Base-by-base conservation (phyloP, 768 basidiomycete species). In the Suillus hirtellus region DNA sequence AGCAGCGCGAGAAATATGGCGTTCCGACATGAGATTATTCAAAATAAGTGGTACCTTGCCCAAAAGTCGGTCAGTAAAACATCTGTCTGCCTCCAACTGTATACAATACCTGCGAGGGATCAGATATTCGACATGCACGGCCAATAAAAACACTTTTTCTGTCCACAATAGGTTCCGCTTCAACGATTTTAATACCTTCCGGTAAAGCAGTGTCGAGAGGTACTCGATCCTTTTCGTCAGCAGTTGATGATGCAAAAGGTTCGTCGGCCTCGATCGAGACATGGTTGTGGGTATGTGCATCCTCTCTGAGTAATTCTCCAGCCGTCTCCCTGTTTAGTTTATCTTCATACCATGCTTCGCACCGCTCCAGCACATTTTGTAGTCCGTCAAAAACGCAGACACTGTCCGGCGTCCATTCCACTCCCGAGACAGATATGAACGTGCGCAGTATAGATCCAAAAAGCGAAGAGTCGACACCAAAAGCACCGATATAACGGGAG, bases 311-410 rank as follows among this genome's bases (percentile, higher is more conserved):
- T 19, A 89, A 72, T 61, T 86, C 85, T 1, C 80, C 85, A 1
- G 79, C 83, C 46, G 80, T 85, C 59, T 85, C 86, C 31, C 74
- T 77, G 68, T 78, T 86, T 31, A 89, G 76, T 19, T 80, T 86
- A n/a, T 87, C 85, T 64, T 83, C 82, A 67, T 92, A 90, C 93
- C 93, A 95, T 44, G 71, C 69, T 27, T 81, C 77, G 65, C 88
- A 89, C 17, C 79, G 78, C 54, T 93, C 92, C 37, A 89, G 73
- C 11, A 91, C 84, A 68, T 80, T 86, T 74, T 94, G 92, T 34
- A 95, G 74, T 12, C 94, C 94, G 66, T 96, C 94, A 70, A 95
- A 96, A 14, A 95, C 89, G 66, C 91, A 93, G 19, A 95, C 88
- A 1, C 79, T 81, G 37, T 88, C 92, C 27, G 83, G 79, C 3